Evolutionary conservation across 345 rosid species (phyloP).

Genomic region (Bruguiera parviflora): DNA sequence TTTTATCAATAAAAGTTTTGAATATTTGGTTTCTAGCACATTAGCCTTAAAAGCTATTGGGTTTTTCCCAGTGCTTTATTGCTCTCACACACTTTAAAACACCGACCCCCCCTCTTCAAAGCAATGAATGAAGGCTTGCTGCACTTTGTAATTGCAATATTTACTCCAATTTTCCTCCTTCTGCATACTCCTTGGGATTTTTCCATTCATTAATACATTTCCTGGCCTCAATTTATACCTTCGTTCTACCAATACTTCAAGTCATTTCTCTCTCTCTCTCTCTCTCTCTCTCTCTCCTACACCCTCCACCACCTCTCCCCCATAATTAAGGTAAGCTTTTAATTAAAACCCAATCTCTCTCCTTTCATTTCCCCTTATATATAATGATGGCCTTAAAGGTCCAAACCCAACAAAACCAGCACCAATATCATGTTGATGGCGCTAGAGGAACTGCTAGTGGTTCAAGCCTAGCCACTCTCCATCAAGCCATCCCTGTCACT

Average conservation of each 20-base stretch:
- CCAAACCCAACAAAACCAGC: constrained; percentile 30
- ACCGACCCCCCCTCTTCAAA: constrained; percentile 26
- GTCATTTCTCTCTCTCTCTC: constrained; percentile 33
- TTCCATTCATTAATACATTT: constrained; percentile 50
- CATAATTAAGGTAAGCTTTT: constrained; percentile 73
- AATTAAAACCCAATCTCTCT: constrained; percentile 45
- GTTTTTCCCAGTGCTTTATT: constrained; percentile 25
- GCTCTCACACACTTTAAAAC: constrained; percentile 26
- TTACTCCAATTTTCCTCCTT: constrained; percentile 38
- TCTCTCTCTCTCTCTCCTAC: constrained; percentile 31
- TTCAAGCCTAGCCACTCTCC: constrained; percentile 17
- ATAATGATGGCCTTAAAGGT: constrained; percentile 44
- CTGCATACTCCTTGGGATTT: constrained; percentile 37
- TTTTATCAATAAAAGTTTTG: neutral
- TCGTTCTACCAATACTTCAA: constrained; percentile 48
- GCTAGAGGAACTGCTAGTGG: neutral
- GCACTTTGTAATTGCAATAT: constrained; percentile 37
- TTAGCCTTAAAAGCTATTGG: constrained; percentile 52
- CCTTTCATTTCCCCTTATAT: constrained; percentile 34
- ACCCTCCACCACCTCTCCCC: constrained; percentile 59
- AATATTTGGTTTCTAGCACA: neutral
- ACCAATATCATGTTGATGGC: constrained; percentile 10
- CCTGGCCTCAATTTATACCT: constrained; percentile 54
- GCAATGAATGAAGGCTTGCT: constrained; percentile 51
- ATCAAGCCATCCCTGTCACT: constrained; percentile 6